Evolutionary conservation across 2,329 filamentous ascomycete species (phyloP).

Genomic region (Cercospora janseana): DNA sequence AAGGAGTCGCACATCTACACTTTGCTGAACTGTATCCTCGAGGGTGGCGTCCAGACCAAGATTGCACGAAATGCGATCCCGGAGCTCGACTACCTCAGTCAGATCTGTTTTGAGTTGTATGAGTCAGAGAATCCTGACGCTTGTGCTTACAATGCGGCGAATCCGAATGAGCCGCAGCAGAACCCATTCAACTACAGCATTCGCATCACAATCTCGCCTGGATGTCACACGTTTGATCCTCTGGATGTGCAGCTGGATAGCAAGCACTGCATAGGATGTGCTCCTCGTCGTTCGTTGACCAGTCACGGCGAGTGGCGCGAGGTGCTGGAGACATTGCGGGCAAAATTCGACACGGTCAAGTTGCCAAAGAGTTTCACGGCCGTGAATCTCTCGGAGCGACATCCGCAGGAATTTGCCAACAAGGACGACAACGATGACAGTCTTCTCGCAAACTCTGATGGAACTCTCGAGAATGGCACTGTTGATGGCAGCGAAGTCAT

Average conservation of each 20-base stretch:
- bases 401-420: conserved; percentile 45
- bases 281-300: conserved; percentile 84
- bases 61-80: conserved; percentile 93
- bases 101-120: conserved; percentile 97
- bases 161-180: conserved; percentile 17
- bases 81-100: conserved; percentile 93
- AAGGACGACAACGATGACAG: conserved; percentile 15
- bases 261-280: conserved; percentile 92
- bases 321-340: conserved; percentile 90
- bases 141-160: conserved; percentile 53
- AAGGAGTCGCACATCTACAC: conserved; percentile 99
- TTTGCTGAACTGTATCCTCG: conserved; percentile 92
- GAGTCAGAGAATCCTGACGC: conserved; percentile 73
- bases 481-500: background rate
- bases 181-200: conserved; percentile 81
- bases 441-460: conserved; percentile 1
- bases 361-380: conserved; percentile 53
- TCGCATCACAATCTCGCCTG: conserved; percentile 90
- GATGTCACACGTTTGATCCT: conserved; percentile 94
- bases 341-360: conserved; percentile 80
- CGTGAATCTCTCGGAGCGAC: conserved; percentile 51
- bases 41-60: conserved; percentile 95
- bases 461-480: conserved; percentile 15
- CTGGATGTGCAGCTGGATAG: conserved; percentile 95
- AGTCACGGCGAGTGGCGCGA: conserved; percentile 93